A percentile compares a stretch with the other conserved stretches of the same genome.
Conservation (phyloP, 495 filamentous ascomycete genomes). For the Glarea lozoyensis region DNA sequence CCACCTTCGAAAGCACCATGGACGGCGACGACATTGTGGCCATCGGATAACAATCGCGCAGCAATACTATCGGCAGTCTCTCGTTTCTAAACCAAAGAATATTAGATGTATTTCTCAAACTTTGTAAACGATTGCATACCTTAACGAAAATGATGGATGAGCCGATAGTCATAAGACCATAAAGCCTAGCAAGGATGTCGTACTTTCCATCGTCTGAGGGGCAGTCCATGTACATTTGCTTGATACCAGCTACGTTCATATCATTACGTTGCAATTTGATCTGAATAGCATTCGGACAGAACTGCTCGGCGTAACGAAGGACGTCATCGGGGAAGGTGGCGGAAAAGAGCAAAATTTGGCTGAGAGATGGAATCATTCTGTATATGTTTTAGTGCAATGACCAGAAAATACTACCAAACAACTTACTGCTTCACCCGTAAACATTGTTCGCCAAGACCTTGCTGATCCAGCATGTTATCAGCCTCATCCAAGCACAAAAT, state of each 20-base stretch:
- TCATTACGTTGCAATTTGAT: slow-evolving; percentile 84
- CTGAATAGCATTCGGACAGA: slow-evolving; percentile 77
- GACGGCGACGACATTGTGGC: slow-evolving; percentile 82
- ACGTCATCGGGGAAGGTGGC: slow-evolving; percentile 90
- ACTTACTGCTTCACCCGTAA: slow-evolving; percentile 76
- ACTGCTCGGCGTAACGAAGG: slow-evolving; percentile 64
- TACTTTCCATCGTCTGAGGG: slow-evolving; percentile 74
- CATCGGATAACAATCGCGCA: slow-evolving; percentile 73
- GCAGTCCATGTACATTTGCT: slow-evolving; percentile 94
- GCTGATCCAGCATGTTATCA: slow-evolving; percentile 91
- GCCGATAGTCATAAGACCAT: slow-evolving; percentile 88
- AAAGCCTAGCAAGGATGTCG: slow-evolving; percentile 76
- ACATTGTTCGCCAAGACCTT: slow-evolving; percentile 92
- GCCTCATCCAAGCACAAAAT: slow-evolving; percentile 87
- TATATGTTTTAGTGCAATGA: slow-evolving; percentile 4
- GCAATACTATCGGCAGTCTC: slow-evolving; percentile 75
- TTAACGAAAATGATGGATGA: slow-evolving; percentile 97
- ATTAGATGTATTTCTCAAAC: neutral
- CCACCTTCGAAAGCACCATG: slow-evolving; percentile 77
- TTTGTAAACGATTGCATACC: slow-evolving; percentile 43
- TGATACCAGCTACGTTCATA: slow-evolving; percentile 93
- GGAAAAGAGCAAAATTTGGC: slow-evolving; percentile 89
- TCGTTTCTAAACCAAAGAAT: slow-evolving; percentile 49
- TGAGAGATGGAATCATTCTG: slow-evolving; percentile 57
- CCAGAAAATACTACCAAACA: slow-evolving; percentile 10